phyloP scores from a whole-genome alignment of 345 rosid species.

The Ceriops zippeliana region DNA sequence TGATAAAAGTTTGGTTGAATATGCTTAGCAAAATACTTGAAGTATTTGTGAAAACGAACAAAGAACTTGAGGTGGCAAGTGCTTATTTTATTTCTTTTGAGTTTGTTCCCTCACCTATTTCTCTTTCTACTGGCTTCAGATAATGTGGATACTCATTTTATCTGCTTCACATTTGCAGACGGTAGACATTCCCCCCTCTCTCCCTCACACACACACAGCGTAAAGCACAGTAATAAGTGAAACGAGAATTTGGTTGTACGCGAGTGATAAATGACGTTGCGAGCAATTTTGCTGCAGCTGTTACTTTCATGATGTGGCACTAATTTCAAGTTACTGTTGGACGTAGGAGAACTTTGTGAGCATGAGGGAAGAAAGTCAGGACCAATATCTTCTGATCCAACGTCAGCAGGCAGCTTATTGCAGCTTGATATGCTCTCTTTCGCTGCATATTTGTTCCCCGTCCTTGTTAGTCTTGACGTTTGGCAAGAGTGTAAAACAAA shows the following conservation, averaged over 20 bases:
- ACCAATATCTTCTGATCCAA: conserved; percentile 30
- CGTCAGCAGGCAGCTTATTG: conserved; percentile 63
- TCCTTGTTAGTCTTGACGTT: too few relatives aligned
- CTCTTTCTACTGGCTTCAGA: too few relatives aligned
- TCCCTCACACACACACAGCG: background rate
- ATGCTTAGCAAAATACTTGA: too few relatives aligned
- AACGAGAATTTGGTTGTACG: background rate
- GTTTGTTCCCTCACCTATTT: too few relatives aligned
- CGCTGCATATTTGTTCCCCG: too few relatives aligned
- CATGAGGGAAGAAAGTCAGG: conserved; percentile 20
- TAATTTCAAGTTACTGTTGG: background rate
- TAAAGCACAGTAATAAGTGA: background rate
- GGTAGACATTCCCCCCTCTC: background rate
- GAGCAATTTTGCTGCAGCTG: background rate
- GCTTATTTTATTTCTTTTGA: too few relatives aligned
- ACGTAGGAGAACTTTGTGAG: conserved; percentile 51
- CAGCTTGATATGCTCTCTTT: conserved; percentile 18
- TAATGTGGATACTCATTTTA: too few relatives aligned
- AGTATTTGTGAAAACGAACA: too few relatives aligned
- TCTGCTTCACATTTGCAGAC: too few relatives aligned
- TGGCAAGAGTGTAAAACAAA: too few relatives aligned
- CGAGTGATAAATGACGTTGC: background rate
- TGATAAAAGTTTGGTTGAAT: too few relatives aligned
- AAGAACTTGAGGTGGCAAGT: too few relatives aligned
- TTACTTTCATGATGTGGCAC: background rate